Percentiles rank a stretch among this genome's conserved stretches.
These are phyloP conservation scores for Dothistroma pini DNA, from an alignment of 2,329 filamentous ascomycete genomes.

Conservation along the genomic window DNA sequence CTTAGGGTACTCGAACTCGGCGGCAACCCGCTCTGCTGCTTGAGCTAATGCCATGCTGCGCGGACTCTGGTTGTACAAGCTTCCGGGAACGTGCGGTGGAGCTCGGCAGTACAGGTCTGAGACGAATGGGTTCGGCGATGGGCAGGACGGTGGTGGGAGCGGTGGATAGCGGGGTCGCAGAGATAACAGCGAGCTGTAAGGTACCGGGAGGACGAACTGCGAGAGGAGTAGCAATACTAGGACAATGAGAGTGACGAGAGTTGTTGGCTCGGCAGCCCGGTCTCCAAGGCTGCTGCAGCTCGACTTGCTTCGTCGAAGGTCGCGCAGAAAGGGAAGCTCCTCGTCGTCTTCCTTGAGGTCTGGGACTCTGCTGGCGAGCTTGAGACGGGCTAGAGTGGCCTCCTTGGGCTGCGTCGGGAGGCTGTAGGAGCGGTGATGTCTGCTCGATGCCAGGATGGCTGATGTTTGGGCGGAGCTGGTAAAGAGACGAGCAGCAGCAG, in stretches of 20 bases:
- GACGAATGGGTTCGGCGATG: conserved; percentile 34
- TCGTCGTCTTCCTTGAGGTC: conserved; percentile 10
- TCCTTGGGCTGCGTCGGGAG: conserved; percentile 10
- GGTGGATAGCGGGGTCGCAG: conserved; percentile 13
- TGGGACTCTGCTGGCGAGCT: not conserved
- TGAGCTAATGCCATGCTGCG: conserved; percentile 54
- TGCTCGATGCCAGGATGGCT: conserved; percentile 4
- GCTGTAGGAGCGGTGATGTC: conserved; percentile 9
- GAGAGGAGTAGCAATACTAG: conserved; percentile 14
- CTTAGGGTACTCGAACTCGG: conserved; percentile 79
- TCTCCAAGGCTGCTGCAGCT: conserved; percentile 12
- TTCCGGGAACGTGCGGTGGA: conserved; percentile 28
- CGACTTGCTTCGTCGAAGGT: conserved; percentile 24
- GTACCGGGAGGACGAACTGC: conserved; percentile 11
- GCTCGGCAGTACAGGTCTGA: conserved; percentile 36
- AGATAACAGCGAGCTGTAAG: conserved; percentile 7
- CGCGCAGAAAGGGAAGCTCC: conserved; percentile 31
- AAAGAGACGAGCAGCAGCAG: not conserved
- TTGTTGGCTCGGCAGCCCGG: conserved; percentile 10
- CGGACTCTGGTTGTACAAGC: conserved; percentile 29
- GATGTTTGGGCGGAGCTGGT: not conserved
- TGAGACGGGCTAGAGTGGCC: conserved; percentile 4
- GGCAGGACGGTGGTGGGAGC: conserved; percentile 28
- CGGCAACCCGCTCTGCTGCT: conserved; percentile 75
- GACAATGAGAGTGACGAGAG: conserved; percentile 15